These are phyloP conservation scores for Camellia japonica DNA, from an alignment of 148 eudicot genomes.

Conservation along the genomic window DNA sequence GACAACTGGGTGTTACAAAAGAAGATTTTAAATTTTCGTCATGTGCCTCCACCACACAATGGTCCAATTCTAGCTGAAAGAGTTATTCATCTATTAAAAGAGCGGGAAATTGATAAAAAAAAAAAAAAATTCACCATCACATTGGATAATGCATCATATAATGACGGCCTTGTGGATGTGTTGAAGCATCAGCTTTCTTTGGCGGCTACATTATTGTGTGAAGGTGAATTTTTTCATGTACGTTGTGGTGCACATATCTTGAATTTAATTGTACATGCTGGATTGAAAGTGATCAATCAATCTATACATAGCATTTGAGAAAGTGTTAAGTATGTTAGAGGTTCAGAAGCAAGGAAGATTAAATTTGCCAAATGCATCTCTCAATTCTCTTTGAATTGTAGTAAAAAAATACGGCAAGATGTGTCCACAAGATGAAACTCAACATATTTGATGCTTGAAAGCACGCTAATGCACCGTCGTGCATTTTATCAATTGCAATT, in stretches of 20 bases:
- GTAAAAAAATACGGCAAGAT: too few relatives aligned
- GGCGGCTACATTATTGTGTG: too few relatives aligned
- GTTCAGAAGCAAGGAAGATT: too few relatives aligned
- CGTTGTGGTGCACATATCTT: too few relatives aligned
- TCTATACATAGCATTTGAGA: too few relatives aligned
- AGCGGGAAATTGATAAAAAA: slow-evolving; percentile 17
- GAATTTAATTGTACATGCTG: too few relatives aligned
- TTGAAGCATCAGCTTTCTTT: slow-evolving; percentile 4
- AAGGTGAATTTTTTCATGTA: too few relatives aligned
- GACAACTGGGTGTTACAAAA: neutral
- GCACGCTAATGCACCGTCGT: neutral
- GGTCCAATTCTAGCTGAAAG: slow-evolving; percentile 20
- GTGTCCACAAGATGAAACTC: neutral
- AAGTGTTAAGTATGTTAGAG: too few relatives aligned
- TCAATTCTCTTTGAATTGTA: too few relatives aligned
- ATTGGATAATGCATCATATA: slow-evolving; percentile 23
- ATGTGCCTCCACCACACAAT: slow-evolving; percentile 9
- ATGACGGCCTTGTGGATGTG: slow-evolving; percentile 11
- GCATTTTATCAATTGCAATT: neutral
- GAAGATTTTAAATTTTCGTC: slow-evolving; percentile 9
- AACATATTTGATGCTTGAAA: neutral
- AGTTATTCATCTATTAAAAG: slow-evolving; percentile 3
- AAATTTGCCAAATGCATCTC: too few relatives aligned
- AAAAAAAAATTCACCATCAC: slow-evolving; percentile 18
- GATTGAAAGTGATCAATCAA: too few relatives aligned